These are phyloP conservation scores for Madurella fahalii DNA, from an alignment of 2,329 filamentous ascomycete species.

Conservation along the genomic window DNA sequence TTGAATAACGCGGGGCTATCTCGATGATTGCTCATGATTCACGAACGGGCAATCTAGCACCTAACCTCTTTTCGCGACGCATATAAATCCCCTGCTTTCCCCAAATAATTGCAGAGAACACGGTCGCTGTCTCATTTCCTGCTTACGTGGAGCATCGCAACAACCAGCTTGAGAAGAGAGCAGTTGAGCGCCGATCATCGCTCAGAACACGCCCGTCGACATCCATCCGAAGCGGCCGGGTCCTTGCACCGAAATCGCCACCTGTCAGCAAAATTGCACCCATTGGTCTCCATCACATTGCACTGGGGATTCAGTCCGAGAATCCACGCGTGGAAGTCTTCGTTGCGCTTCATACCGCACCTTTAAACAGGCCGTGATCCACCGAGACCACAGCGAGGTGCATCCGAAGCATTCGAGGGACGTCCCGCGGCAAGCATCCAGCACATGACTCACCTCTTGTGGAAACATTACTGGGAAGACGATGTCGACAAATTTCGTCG, in stretches of 20 bases:
- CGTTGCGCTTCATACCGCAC: conserved; percentile 45
- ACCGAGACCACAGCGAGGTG: conserved; percentile 83
- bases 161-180: too few relatives aligned
- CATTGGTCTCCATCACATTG: conserved; percentile 13
- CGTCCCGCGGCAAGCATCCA: conserved; percentile 48
- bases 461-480: conserved; percentile 96
- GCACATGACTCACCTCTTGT: conserved; percentile 84
- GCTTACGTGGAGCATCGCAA: background rate
- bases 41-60: background rate
- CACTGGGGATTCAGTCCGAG: conserved; percentile 9
- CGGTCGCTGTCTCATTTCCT: background rate
- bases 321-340: conserved; percentile 24
- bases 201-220: background rate
- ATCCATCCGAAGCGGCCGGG: conserved; percentile 13
- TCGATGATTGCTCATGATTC: conserved; percentile 12
- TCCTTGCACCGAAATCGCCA: conserved; percentile 20
- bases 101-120: background rate
- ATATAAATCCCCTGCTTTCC: background rate
- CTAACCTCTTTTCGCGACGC: background rate
- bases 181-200: background rate
- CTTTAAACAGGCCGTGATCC: conserved; percentile 94
- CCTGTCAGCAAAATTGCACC: conserved; percentile 15
- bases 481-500: conserved; percentile 93
- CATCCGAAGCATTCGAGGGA: conserved; percentile 34
- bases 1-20: conserved; percentile 17